phyloP scores from a whole-genome alignment of 2,329 filamentous ascomycete genomes.

The Fusarium anguioides region DNA sequence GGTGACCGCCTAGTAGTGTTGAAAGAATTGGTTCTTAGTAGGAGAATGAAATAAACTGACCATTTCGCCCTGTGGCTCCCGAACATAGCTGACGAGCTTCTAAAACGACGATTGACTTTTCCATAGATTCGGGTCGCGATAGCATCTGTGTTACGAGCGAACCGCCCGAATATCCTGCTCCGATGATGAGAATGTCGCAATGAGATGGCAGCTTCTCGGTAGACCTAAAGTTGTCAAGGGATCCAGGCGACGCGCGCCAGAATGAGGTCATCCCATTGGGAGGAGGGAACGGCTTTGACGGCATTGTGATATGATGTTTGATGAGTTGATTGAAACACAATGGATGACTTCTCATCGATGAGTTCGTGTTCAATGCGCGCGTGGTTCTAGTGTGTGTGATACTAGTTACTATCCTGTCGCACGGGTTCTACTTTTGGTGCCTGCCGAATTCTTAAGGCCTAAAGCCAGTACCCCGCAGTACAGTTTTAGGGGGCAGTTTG shows the following conservation, averaged over 20 bases:
- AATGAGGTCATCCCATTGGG: neutral
- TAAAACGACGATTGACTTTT: constrained; percentile 46
- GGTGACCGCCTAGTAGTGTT: constrained; percentile 9
- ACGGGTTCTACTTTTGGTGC: neutral
- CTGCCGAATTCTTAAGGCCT: neutral
- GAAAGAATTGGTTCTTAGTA: accelerated
- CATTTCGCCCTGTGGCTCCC: constrained; percentile 53
- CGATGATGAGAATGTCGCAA: neutral
- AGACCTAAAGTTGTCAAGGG: neutral
- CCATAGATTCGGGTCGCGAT: constrained; percentile 23
- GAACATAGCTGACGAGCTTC: constrained; percentile 52
- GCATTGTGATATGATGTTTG: no score
- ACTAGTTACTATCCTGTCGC: no score
- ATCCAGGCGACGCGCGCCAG: neutral
- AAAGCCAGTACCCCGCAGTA: no score
- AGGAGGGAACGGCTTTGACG: neutral
- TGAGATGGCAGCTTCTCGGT: neutral
- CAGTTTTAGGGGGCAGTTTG: no score
- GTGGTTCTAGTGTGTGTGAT: no score
- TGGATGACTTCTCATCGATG: no score
- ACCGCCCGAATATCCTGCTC: constrained; percentile 56
- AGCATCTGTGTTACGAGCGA: constrained; percentile 57
- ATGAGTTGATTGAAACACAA: no score
- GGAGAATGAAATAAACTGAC: constrained; percentile 1
- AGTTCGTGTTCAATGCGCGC: no score